Percentiles rank a stretch among this genome's conserved stretches.
Evolutionary conservation across 345 rosid genomes (phyloP).

Genomic region (Citrus inodora): DNA sequence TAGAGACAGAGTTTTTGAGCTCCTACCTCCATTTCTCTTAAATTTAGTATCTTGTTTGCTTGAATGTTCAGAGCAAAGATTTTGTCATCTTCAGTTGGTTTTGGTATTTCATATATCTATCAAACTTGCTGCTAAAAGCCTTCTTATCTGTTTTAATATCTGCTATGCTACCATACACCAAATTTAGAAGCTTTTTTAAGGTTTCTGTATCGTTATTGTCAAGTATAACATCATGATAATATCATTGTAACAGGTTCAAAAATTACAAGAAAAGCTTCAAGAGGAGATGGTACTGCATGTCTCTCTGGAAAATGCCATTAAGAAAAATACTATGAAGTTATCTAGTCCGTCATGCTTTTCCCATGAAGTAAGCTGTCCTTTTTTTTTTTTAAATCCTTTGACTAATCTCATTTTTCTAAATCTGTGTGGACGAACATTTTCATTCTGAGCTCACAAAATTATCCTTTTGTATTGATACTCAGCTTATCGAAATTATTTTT

Average conservation of each 20-base stretch:
- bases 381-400: conserved; percentile 1
- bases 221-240: not conserved
- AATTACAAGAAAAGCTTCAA: conserved; percentile 62
- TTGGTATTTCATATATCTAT: not conserved
- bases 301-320: conserved; percentile 49
- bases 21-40: not conserved
- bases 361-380: conserved; percentile 39
- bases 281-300: conserved; percentile 67
- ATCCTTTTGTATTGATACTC: not conserved
- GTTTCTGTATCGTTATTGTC: not conserved
- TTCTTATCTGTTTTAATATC: not conserved
- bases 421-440: not conserved
- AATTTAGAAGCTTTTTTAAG: not conserved
- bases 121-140: not conserved
- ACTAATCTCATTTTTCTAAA: not conserved
- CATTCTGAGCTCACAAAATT: not conserved
- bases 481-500: not conserved
- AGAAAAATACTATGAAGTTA: conserved; percentile 48
- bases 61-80: not conserved
- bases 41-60: not conserved
- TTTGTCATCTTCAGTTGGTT: not conserved
- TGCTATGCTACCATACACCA: not conserved
- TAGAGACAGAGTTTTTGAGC: not conserved
- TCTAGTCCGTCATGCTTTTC: conserved; percentile 50
- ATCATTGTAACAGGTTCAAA: conserved; percentile 52